A percentile compares a stretch with the other conserved stretches of the same genome.
These are phyloP conservation scores for Funneliformis mosseae DNA, from an alignment of 192 early-diverging fungal species.

Conservation along the genomic window DNA sequence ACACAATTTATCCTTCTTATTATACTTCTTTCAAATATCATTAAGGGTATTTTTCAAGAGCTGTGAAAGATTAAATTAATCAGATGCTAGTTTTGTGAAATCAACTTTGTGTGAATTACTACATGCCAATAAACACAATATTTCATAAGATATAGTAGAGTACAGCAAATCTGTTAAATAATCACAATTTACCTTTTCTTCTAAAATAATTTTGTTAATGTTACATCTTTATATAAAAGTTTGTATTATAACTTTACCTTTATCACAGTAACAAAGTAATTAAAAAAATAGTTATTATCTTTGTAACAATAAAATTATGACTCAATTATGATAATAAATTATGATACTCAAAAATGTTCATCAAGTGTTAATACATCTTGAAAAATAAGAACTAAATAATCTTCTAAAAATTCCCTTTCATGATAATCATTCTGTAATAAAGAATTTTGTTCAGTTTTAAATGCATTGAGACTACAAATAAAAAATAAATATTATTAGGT, in stretches of 20 bases:
- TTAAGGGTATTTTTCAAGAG: background rate
- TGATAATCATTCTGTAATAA: constrained; percentile 25
- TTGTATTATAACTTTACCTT: constrained; percentile 15
- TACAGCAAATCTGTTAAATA: constrained; percentile 32
- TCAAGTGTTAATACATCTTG: constrained; percentile 34
- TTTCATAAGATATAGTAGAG: constrained; percentile 10
- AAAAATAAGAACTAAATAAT: constrained; percentile 35
- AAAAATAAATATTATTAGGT: background rate
- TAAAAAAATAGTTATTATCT: constrained; percentile 2
- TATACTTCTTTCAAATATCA: constrained; percentile 12
- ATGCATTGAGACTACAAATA: constrained; percentile 26
- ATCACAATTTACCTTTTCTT: constrained; percentile 27
- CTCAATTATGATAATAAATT: constrained; percentile 24
- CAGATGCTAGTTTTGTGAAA: constrained; percentile 7
- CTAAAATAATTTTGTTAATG: constrained; percentile 26
- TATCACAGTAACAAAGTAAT: constrained; percentile 18
- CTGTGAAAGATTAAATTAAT: background rate
- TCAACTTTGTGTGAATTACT: constrained; percentile 26
- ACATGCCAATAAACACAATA: constrained; percentile 34
- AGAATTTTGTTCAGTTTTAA: constrained; percentile 26
- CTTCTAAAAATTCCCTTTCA: constrained; percentile 29
- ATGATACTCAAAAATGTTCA: constrained; percentile 21
- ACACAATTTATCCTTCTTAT: constrained; percentile 12
- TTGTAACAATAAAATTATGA: constrained; percentile 9
- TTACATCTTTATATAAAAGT: constrained; percentile 21